Base-by-base conservation (phyloP, 306 rosid species). In the Vigna radiata region DNA sequence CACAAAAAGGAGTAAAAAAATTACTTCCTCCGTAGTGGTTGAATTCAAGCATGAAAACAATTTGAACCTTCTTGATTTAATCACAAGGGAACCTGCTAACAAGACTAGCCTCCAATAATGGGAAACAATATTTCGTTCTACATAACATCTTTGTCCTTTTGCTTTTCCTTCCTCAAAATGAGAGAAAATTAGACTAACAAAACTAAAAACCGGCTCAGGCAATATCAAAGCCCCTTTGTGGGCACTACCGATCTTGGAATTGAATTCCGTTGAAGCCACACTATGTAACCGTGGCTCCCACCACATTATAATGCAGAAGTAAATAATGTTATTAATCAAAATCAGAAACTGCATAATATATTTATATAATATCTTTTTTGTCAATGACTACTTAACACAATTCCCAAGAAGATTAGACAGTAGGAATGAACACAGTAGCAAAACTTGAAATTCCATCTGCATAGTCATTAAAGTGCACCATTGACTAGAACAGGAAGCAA, bases 381-480 rank as follows among this genome's bases (percentile, higher is more conserved):
- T 84, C 83, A 86, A 80, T 87, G 80, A 83, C 91, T 89, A 90
- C 89, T 72, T 63, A 75, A 84, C 91, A 88, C 66, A 83, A 83
- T 84, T 83, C 82, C 81, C 55, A 75, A 70, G 82, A 75, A 66
- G 82, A 86, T 79, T 80, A 63, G 88, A 85, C 83, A 86, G 86
- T 67, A 87, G 68, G 72, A 81, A 76, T 77, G 77, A 80, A 70
- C 76, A 77, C 76, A 77, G 88, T 85, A 82, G 86, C 92, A 90
- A 91, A 91, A 94, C 96, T 84, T 86, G 84, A 85, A 86, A 86
- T 87, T 84, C 89, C 76, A 79, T 85, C 85, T 70, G 83, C 90
- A 53, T 63, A 87, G 87, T 84, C 86, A 87, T 86, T 84, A 85
- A 90, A 86, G 84, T 86, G 83, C 88, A 84, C 75, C 89, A 84